Percentiles rank a stretch among this genome's conserved stretches.
Evolutionary conservation across 768 basidiomycete genomes (phyloP).

Genomic region (Sarcomyxa edulis): DNA sequence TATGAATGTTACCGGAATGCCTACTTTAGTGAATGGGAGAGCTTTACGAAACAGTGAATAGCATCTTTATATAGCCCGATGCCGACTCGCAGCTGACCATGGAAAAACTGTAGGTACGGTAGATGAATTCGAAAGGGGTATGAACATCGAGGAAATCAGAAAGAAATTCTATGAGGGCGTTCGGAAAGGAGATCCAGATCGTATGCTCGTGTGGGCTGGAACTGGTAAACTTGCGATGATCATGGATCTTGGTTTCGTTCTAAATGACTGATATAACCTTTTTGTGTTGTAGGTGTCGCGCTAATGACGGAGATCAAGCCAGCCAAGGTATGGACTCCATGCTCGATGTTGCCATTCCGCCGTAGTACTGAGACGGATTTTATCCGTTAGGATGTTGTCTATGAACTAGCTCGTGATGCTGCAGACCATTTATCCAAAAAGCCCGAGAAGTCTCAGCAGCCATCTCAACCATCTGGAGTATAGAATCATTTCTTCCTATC

Average conservation of each 20-base stretch:
- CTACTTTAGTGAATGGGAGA: constrained; percentile 56
- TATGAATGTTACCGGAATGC: constrained; percentile 55
- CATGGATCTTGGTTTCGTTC: too few species aligned
- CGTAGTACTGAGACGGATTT: background rate
- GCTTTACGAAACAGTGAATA: constrained; percentile 52
- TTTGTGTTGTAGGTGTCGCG: too few species aligned
- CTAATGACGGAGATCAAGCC: constrained; percentile 33
- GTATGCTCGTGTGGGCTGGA: constrained; percentile 66
- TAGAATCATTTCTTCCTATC: too few species aligned
- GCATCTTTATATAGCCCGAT: constrained; percentile 22
- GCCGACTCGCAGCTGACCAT: constrained; percentile 21
- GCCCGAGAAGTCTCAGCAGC: too few species aligned
- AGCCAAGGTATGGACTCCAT: constrained; percentile 25
- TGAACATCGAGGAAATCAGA: constrained; percentile 35
- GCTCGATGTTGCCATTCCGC: too few species aligned
- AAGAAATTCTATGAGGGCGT: constrained; percentile 41
- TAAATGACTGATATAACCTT: too few species aligned
- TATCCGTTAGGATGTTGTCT: constrained; percentile 2
- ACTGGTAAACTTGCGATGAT: constrained; percentile 56
- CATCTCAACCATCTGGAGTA: too few species aligned
- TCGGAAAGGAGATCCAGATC: constrained; percentile 37
- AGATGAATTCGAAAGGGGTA: constrained; percentile 47
- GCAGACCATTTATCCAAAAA: constrained; percentile 1
- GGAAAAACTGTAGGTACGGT: too few species aligned
- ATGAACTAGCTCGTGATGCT: constrained; percentile 3